Evolutionary conservation across 768 basidiomycete genomes (phyloP).

Genomic region (Hericium erinaceus): DNA sequence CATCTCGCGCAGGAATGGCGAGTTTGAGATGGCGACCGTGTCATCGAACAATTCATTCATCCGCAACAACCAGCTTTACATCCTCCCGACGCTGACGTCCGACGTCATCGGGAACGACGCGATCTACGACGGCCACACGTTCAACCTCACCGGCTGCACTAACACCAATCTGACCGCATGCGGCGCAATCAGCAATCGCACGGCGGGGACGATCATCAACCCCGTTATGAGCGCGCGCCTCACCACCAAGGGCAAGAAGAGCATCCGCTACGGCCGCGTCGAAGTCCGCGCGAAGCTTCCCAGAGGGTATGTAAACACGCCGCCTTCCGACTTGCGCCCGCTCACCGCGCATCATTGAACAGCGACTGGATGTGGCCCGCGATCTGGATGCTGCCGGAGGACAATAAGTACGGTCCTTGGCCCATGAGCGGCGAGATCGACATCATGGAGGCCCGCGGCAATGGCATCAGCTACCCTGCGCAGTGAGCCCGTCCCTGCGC

Average conservation of each 20-base stretch:
- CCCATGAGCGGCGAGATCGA: slow-evolving; percentile 70
- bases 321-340: slow-evolving; percentile 2
- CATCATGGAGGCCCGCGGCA: slow-evolving; percentile 46
- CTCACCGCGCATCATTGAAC: too few relatives aligned
- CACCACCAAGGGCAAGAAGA: slow-evolving; percentile 60
- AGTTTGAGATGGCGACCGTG: slow-evolving; percentile 80
- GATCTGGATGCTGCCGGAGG: slow-evolving; percentile 71
- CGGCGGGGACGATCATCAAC: slow-evolving; percentile 63
- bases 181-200: slow-evolving; percentile 61
- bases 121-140: slow-evolving; percentile 58
- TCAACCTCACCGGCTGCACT: slow-evolving; percentile 81
- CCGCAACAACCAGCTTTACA: slow-evolving; percentile 62
- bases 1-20: slow-evolving; percentile 42
- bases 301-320: slow-evolving; percentile 37
- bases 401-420: slow-evolving; percentile 59
- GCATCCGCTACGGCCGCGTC: slow-evolving; percentile 73
- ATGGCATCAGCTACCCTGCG: slow-evolving; percentile 43
- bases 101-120: slow-evolving; percentile 49
- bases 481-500: slow-evolving; percentile 19
- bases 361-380: slow-evolving; percentile 48
- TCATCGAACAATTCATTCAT: slow-evolving; percentile 69
- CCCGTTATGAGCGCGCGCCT: slow-evolving; percentile 79
- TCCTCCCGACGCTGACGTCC: slow-evolving; percentile 78
- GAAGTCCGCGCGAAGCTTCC: slow-evolving; percentile 81
- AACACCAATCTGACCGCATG: slow-evolving; percentile 42